Evolutionary conservation across 2,329 filamentous ascomycete species (phyloP), one percentile per base, ranked within the genome.

Genomic region (Metarhizium brunneum): DNA sequence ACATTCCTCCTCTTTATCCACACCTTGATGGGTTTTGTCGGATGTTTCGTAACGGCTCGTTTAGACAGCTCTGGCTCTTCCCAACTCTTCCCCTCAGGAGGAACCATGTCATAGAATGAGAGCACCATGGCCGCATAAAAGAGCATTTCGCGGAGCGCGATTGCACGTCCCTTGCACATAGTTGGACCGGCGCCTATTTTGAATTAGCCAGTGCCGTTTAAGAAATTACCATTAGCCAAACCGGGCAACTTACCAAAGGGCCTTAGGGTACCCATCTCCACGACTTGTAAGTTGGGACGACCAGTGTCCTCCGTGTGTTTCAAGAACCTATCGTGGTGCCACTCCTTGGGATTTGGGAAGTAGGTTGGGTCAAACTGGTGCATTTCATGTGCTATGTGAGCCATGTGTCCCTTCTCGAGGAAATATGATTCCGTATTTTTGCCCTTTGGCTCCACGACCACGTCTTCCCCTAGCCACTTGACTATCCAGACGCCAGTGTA

Each of bases 51-150:
- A 13, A 68, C 64, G 6, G 62, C 63, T 2, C 61, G 58, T 14
- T 66, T 67, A 25, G 59, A 63, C 2, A 60, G 59, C 25, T 60
- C 60, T 1, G 67, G 64, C 6, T 58, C 53, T 2, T 57, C 56
- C 70, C 68, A 72, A 6, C 54, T 56, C 4, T 60, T 52, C 13
- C 64, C 66, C 6, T 61, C 59, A 0, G 63, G 63, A 1, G 71
- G 66, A 49, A 63, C 56, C 29, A 74, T 64, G 20, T 73, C 69
- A 54, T 73, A 74, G 30, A 72, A 64, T 0, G 68, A 66, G 36
- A 73, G 58, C 14, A 74, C 65, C 14, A 68, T 60, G 0, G 71
- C 65, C 8, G 67, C 60, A 54, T 67, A 71, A 14, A 71, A 52
- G 2, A 73, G 51, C 6, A 72, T 63, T 54, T 73, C 70, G 36